Evolutionary conservation across 2,329 filamentous ascomycete species (phyloP).

Genomic region (Sporothrix protearum): DNA sequence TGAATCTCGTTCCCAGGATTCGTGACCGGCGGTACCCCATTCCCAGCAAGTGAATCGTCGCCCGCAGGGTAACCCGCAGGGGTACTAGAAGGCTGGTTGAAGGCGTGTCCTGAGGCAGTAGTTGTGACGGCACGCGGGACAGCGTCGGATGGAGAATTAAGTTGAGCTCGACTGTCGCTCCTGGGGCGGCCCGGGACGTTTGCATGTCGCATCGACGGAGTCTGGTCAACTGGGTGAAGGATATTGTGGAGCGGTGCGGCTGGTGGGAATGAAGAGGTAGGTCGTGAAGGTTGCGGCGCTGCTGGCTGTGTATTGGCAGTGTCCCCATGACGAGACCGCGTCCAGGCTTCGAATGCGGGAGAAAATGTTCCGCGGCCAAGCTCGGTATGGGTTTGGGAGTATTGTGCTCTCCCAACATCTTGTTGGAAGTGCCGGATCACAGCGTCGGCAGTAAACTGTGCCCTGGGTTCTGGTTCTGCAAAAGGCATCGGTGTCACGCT

Average conservation of each 20-base stretch:
- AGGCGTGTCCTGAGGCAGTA: background rate
- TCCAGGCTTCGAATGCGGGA: slow-evolving; percentile 7
- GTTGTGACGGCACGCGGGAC: background rate
- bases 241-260: slow-evolving; percentile 21
- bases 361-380: background rate
- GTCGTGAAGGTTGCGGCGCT: background rate
- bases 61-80: background rate
- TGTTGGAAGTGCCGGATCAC: background rate
- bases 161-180: background rate
- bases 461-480: background rate
- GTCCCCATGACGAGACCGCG: background rate
- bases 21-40: background rate
- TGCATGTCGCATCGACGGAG: background rate
- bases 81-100: background rate
- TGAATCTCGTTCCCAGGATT: slow-evolving; percentile 16
- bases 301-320: background rate
- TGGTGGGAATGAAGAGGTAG: background rate
- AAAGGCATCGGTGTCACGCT: background rate
- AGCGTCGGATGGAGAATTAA: background rate
- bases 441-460: background rate
- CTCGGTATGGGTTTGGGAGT: background rate
- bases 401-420: background rate
- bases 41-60: background rate
- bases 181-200: background rate
- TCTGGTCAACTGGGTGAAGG: slow-evolving; percentile 21